Base-by-base conservation (phyloP, 257 asterid species). In the Solanum chiquidenum region DNA sequence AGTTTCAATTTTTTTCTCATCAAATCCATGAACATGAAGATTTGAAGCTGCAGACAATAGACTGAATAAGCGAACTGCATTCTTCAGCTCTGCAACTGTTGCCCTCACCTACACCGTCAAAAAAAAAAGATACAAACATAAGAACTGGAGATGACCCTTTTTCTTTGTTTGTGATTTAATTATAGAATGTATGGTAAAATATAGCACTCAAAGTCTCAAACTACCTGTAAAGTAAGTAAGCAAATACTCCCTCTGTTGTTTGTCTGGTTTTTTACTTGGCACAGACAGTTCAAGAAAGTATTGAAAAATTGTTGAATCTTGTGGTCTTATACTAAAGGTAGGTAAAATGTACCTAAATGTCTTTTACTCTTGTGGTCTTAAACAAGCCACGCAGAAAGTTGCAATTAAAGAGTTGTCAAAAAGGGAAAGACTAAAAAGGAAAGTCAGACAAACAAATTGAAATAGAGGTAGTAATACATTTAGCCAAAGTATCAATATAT, bases 61-160 rank as follows among this genome's bases (percentile, higher is more conserved):
- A 93, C 98, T 93, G 94, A 97, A 97, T 92, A 97, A 89, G 77
- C 99, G 98, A 87, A 97, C 98, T 86, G 99, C 99, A 88, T 97
- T 97, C 91, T 93, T 94, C 72, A 97, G 99, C 92, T 97, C 99
- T 23, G 98, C 95, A 83, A 97, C 99, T 46, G 98, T 97, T 87
- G 98, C 91, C 84, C 98, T 94, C 84, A 95, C 95, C 99, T 97
- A 71, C 79, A 77, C 60, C 79, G 66, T 86, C 14, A 79, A 34
- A 86, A 76, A 55, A 49, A 14, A 49, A 16, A 52, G 4, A 52
- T 46, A 68, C 38, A 9, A 60, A 58, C 33, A 82, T 64, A 69
- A 66, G n/a, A 37, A 80, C 69, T 80, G 34, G 68, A 46, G 66
- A 46, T 80, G 68, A 6, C 85, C 38, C 69, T 29, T 29, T 46